Base-by-base conservation (phyloP, 108 stramenopile genomes). In the Parietichytrium sp. region DNA sequence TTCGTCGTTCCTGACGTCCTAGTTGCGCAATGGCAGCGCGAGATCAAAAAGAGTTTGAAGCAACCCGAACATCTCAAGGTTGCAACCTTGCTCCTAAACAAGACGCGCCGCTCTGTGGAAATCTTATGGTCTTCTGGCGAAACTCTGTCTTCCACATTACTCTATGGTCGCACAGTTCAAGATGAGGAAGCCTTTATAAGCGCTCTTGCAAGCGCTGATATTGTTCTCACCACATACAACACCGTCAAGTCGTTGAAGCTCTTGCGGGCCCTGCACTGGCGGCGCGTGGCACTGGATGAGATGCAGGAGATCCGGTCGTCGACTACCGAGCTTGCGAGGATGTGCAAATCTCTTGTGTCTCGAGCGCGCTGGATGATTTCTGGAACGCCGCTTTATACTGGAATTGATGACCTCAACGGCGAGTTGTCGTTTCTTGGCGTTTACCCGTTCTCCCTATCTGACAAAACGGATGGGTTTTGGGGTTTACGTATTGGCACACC, bases 361-460 rank as follows among this genome's bases (percentile, higher is more conserved):
- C 51, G 54, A 29, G 83, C 89, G 26, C 79, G 93, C 27, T 93
- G 93, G 93, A 91, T 93, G 93, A 84, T 93, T 27, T 85, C 84
- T 4, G 94, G 94, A 1, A 95, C 94, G 8, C 94, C 94, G 6
- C 83, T 95, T 3, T 90, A 86, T 36, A 85, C 89, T 52, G 91
- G 89, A 49, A 89, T 95, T 47, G 61, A 84, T 26, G 93, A 93
- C 81, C 83, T 95, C 51, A 83, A 83, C 52, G 94, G 93, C 3
- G 94, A 95, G 84, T 84, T 95, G 29, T 89, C 88, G 45, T 93
- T 95, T 78, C 86, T 95, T 4, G 81, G 90, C 29, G 83, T 94
- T 16, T 87, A 86, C 47, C 94, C 94, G 8, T 94, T 90, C 86
- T 84, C 87, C 29, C 88, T 85, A 0, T 80, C 90, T 47, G 88